Evolutionary conservation across 768 basidiomycete species (phyloP).

Genomic region (Hydnomerulius pinastri): DNA sequence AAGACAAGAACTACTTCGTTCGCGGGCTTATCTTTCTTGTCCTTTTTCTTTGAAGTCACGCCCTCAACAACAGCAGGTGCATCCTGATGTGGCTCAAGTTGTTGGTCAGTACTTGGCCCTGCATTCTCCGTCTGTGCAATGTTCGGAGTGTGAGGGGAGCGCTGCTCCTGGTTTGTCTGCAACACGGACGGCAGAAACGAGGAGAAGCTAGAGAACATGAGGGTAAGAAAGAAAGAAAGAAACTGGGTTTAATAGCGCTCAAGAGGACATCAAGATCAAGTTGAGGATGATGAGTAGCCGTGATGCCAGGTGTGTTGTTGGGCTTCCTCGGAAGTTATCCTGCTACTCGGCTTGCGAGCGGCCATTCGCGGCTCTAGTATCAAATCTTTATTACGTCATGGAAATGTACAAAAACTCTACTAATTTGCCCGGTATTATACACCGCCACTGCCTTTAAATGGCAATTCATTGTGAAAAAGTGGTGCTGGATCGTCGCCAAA

Average conservation of each 20-base stretch:
- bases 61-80: conserved; percentile 23
- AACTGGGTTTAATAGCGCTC: conserved; percentile 9
- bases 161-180: conserved; percentile 33
- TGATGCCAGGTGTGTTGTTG: neutral
- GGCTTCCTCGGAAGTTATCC: neutral
- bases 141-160: conserved; percentile 22
- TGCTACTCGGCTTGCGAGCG: neutral
- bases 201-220: conserved; percentile 56
- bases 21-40: conserved; percentile 42
- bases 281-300: neutral
- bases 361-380: no score
- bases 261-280: conserved; percentile 2
- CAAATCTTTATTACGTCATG: no score
- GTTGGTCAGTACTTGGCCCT: conserved; percentile 9
- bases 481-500: no score
- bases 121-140: conserved; percentile 11
- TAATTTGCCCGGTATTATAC: no score
- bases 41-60: conserved; percentile 46
- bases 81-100: neutral
- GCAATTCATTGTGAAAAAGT: no score
- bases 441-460: no score
- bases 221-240: neutral
- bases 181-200: conserved; percentile 51
- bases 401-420: no score
- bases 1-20: conserved; percentile 45